A percentile compares a stretch with the other conserved stretches of the same genome.
Conservation (phyloP, 495 filamentous ascomycete species). For the Geopyxis carbonaria region DNA sequence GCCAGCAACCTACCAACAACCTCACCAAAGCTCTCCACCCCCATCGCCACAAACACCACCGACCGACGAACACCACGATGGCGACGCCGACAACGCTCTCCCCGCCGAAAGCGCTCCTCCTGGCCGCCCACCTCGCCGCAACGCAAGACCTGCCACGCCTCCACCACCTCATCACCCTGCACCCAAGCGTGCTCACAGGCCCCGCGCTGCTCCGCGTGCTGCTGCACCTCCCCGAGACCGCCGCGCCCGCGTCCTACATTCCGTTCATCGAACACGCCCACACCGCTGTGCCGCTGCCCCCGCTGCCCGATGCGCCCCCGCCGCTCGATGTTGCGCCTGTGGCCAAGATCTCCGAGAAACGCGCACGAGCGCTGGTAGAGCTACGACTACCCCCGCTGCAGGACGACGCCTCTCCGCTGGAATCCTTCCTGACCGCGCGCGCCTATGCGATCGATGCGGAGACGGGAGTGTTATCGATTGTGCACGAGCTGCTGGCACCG, state of each 20-base stretch:
- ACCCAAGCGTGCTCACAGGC: constrained; percentile 6
- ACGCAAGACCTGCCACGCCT: constrained; percentile 12
- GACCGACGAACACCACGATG: too few relatives aligned
- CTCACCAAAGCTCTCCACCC: not conserved
- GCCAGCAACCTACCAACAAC: too few relatives aligned
- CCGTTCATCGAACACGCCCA: constrained; percentile 9
- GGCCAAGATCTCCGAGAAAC: constrained; percentile 8
- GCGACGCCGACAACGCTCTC: too few relatives aligned
- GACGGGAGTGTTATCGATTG: constrained; percentile 44
- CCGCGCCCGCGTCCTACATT: constrained; percentile 9
- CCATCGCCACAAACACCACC: not conserved
- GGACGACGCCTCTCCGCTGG: not conserved
- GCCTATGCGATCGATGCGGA: constrained; percentile 46
- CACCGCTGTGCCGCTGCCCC: not conserved
- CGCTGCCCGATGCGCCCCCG: constrained; percentile 8
- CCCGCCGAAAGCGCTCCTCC: constrained; percentile 42
- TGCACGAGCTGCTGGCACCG: constrained; percentile 42
- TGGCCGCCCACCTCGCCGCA: constrained; percentile 42
- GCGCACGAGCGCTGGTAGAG: not conserved
- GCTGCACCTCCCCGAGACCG: constrained; percentile 19
- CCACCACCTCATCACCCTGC: constrained; percentile 6
- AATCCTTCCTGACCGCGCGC: constrained; percentile 46
- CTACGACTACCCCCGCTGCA: not conserved
- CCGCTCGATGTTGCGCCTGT: constrained; percentile 22
- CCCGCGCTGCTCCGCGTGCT: constrained; percentile 16